Evolutionary conservation across 2,329 filamentous ascomycete genomes (phyloP), one percentile per base, ranked within the genome.

Genomic region (Coniella vitis): DNA sequence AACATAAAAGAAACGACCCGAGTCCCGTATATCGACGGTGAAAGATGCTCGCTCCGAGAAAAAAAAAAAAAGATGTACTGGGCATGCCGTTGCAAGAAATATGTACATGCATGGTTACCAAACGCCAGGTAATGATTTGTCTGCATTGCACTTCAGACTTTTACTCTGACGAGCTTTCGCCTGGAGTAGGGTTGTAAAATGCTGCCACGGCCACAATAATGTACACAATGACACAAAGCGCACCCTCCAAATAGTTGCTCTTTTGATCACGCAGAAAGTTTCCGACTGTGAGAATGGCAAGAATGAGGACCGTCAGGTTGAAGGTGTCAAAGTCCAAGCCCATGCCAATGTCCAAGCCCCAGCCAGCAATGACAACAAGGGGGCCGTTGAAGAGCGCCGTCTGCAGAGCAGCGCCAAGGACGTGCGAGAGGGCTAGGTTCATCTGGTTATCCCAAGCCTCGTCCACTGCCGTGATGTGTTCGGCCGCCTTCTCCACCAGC

Each of bases 331-430:
- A 95, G 62, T 89, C 84, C 45, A 95, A 73, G 54, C 86, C 82
- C 78, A 96, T 87, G 5, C 72, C 61, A 58, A 81, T 81, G 49
- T 68, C 67, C 32, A 90, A 67, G 19, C 86, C 84, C 90, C 90
- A 96, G 38, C 85, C 87, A 42, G 94, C 84, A 34, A 95, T 74
- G 31, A 95, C 81, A 7, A 88, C 83, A 4, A 95, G 75, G 0
- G 90, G 90, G 0, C 84, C 88, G 63, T 94, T 95, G 61, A 95
- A 81, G 29, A 95, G 76, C 1, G 90, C 88, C 0, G 90, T 96
- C 67, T 95, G 90, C 51, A 95, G 84, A 1, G 87, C 91, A 2
- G 89, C 84, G 40, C 88, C 89, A 37, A 95, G 80, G 46, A 93
- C 87, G 63, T 95, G 89, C 38, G 87, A 86, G 21, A 93, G 75